These are phyloP conservation scores for Stenogyne calaminthoides DNA, from an alignment of 305 asterid genomes.

Conservation along the genomic window DNA sequence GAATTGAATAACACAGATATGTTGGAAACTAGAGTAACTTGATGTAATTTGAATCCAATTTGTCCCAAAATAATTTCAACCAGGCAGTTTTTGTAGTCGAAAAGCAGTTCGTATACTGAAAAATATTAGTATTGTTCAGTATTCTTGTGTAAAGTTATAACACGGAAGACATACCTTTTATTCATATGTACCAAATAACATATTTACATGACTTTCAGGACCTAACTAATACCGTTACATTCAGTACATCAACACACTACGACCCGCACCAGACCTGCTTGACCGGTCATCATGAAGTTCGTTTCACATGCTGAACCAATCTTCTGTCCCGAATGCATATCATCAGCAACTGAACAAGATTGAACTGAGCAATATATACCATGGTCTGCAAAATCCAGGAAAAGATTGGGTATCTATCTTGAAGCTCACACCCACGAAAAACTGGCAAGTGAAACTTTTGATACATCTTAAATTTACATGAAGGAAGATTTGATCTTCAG, in stretches of 20 bases:
- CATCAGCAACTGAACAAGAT: slow-evolving; percentile 15
- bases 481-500: slow-evolving; percentile 50
- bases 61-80: too few relatives aligned
- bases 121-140: too few relatives aligned
- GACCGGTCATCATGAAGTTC: background rate
- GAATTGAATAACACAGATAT: too few relatives aligned
- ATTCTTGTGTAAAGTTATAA: too few relatives aligned
- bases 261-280: background rate
- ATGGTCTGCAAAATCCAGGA: background rate
- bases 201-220: slow-evolving; percentile 1
- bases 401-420: slow-evolving; percentile 31
- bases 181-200: background rate
- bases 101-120: too few relatives aligned
- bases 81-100: too few relatives aligned
- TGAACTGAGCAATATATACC: slow-evolving; percentile 35
- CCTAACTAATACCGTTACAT: slow-evolving; percentile 10
- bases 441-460: slow-evolving; percentile 46
- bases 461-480: slow-evolving; percentile 42
- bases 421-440: slow-evolving; percentile 53
- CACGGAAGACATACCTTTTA: background rate
- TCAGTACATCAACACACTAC: background rate
- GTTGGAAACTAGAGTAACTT: too few relatives aligned
- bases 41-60: too few relatives aligned
- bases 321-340: background rate
- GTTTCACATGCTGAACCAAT: background rate